Evolutionary conservation across 345 rosid species (phyloP), one percentile per base, ranked within the genome.

Genomic region (Lepidium africanum): DNA sequence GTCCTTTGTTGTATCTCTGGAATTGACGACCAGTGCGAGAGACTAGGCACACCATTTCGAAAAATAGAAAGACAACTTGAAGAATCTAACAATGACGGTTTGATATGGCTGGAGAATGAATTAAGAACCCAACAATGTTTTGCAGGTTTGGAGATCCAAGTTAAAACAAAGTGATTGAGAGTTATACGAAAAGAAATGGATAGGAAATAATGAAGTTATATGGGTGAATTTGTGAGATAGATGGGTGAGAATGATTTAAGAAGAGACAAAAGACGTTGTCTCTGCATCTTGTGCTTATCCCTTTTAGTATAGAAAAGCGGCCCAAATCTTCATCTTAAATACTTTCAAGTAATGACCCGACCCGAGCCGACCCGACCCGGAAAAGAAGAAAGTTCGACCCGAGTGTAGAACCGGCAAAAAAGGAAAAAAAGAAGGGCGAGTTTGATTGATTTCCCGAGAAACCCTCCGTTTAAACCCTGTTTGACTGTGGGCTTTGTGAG

Each of bases 1-100:
- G 86, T 32, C 93, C 94, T 65, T 79, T 38, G 60, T 83, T 84
- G 70, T 91, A 84, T 67, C 94, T 78, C 80, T 91, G 97, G 69
- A 72, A 66, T 56, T 85, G 81, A 59, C 96, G 87, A 56, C 96
- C 94, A 0, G 90, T 72, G 4, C 97, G 86, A 72, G 97, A 78
- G 13, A 84, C 87, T 79, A 85, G 23, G n/a, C 92, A 88, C 49
- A 76, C 77, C 87, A 81, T 86, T 46, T 68, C 62, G 2, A 0
- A 14, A 30, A 25, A 15, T 8, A 65, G 32, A 13, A 5, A 52
- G 59, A 67, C 57, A 21, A 3, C 4, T 37, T 39, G 42, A 36
- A 67, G 58, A 52, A 36, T 42, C 56, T 74, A 61, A 1, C 33
- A 30, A 17, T 52, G 37, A 61, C 55, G 42, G 59, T 59, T 51